Base-by-base conservation (phyloP, 2,329 filamentous ascomycete species). In the Pyrenophora teres region DNA sequence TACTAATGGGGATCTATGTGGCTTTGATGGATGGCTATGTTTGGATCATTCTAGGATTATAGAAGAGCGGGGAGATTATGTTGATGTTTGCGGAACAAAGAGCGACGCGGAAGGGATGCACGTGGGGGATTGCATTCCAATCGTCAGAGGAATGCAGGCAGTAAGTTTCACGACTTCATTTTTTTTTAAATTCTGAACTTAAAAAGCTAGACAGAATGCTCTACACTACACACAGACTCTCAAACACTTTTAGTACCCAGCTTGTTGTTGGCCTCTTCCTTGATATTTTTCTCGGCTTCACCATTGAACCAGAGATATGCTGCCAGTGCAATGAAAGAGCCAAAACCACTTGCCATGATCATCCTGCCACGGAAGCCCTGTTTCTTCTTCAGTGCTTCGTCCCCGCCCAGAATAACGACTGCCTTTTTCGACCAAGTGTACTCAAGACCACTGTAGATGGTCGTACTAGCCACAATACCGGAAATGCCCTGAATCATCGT, bases 401-500 rank as follows among this genome's bases (percentile, higher is more conserved):
- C 71, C 15, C 72, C 67, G 0, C 78, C 78, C 36, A 97, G 72
- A 49, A 97, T 97, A 73, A 88, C 95, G 27, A 97, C 92, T 0
- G 92, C 93, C 64, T 96, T 88, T 72, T 94, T 96, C 61, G 86
- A 90, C 71, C 88, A 95, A 6, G 96, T 81, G 71, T 99, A 99
- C 73, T 92, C 96, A 12, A 92, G 80, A 6, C 94, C 94, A 57
- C 92, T 97, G 90, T 92, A 97, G 5, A 96, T 76, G 0, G 94
- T 99, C 3, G 94, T 99, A 0, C 81, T 83, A 0, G 92, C 92
- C 2, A 99, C 93, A 12, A 95, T 75, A 63, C 90, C 93, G 68
- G 90, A 93, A 61, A 77, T 71, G 12, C 66, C 62, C 19, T 52
- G 62, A 40, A 71, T 71, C 36, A 71, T 58, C 5, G 59, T 61